Base-by-base conservation (phyloP, 805 yeast genomes). In the Ogataea nitratoaversa region DNA sequence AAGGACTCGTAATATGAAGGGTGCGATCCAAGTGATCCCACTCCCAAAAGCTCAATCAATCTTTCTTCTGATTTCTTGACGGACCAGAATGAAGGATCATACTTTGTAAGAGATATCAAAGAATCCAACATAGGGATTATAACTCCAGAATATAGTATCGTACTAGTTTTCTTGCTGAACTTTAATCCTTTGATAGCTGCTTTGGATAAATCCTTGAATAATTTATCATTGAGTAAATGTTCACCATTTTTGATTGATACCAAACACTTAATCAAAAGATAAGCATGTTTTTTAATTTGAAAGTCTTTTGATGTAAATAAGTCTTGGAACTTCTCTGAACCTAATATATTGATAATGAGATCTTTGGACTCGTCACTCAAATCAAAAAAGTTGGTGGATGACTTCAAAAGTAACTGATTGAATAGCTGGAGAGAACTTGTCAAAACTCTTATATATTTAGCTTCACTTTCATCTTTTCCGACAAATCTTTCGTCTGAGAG, bases 401-500 rank as follows among this genome's bases (percentile, higher is more conserved):
- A 20, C 23, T 43, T 43, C 12, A 42, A 14, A 9, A 59, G 19
- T 4, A 46, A 19, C 22, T 48, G 50, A 7, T 61, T 65, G n/a
- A 81, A 52, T 58, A 82, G 62, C 32, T 63, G 63, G 7, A 84
- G 49, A 1, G 80, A 63, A 6, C 79, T 65, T 28, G 70, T 68
- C 13, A 78, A 53, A 2, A 82, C 70, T 42, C 95, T 65, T 22
- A 70, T 67, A 53, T 79, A 85, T 56, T 85, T 86, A 16, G 78
- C 62, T 22, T 67, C 66, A 0, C 85, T 72, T 44, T 88, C 95
- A 33, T 80, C 85, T 36, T 72, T 72, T 3, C 78, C 71, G 16
- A 79, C 73, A 49, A 76, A 79, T 40, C 95, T 68, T 53, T 81
- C 84, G 52, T 90, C 96, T 2, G 90, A 79, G 17, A 90, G 59